Evolutionary conservation across 2,329 filamentous ascomycete species (phyloP), one percentile per base, ranked within the genome.

Genomic region (Xylaria sp.): DNA sequence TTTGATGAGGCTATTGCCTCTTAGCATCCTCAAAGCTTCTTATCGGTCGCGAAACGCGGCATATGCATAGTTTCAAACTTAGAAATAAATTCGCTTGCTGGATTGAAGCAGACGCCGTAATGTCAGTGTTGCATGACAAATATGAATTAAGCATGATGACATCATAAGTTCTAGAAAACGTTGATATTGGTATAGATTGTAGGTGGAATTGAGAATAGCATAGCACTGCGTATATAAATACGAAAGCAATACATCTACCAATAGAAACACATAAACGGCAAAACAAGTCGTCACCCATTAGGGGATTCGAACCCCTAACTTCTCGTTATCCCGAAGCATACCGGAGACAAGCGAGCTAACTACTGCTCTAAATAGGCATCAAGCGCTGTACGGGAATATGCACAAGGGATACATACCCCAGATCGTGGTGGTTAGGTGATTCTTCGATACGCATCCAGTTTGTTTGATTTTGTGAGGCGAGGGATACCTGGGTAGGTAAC

Each of bases 281-380:
- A 59, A 71, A 48, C 34, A 36, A 17, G 47, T 7, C 9, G 30
- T 4, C 17, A 71, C 64, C 63, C 55, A 56, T 59, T 66, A 47
- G 51, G 61, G 67, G 69, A 66, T 71, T 69, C 58, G 61, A 68
- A 68, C 61, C 61, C 59, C 51, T 34, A 58, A 2, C 65, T 56
- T 68, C 65, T 66, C 60, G 67, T 54, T 68, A 6, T 63, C 21
- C 14, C 42, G 58, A 8, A 36, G 14, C 2, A 48, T 4, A 51
- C 59, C 67, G 61, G 61, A 68, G 60, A 34, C 64, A 61, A 66
- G 67, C 59, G 67, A 71, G 64, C 67, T 69, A 65, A 71, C 54
- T 64, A 67, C 67, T 69, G 59, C 57, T 71, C 67, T 65, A 65
- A 69, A 65, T 60, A 45, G 64, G 64, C 58, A 36, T 60, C 30